Evolutionary conservation across 371 early-diverging fungal species (phyloP).

Genomic region (Rhizopus sp.): DNA sequence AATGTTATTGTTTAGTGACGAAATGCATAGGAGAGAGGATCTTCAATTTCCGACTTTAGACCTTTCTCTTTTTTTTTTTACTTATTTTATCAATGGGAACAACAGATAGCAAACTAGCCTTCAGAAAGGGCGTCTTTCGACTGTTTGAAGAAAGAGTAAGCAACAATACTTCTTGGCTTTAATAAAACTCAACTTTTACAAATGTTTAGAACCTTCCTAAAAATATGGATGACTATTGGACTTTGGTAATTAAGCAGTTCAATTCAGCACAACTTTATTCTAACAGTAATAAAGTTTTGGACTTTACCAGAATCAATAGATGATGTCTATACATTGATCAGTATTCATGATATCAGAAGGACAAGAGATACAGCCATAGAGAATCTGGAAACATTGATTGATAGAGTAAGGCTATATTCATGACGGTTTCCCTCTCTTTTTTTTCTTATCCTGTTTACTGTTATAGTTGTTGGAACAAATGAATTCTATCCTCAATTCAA

Average conservation of each 20-base stretch:
- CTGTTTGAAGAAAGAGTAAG: constrained; percentile 79
- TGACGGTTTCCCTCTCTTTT: too few relatives aligned
- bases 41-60: background rate
- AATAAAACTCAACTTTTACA: background rate
- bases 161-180: background rate
- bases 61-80: too few relatives aligned
- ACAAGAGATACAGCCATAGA: constrained; percentile 73
- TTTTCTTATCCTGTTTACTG: too few relatives aligned
- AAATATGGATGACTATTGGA: constrained; percentile 75
- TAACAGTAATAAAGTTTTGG: constrained; percentile 61
- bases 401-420: constrained; percentile 48
- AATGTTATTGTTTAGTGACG: too few relatives aligned
- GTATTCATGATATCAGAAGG: constrained; percentile 80
- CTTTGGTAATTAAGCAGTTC: constrained; percentile 24
- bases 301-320: constrained; percentile 79
- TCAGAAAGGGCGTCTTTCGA: constrained; percentile 83
- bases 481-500: constrained; percentile 42
- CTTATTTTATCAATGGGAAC: constrained; percentile 70
- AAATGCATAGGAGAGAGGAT: background rate
- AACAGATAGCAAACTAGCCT: constrained; percentile 84
- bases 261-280: background rate
- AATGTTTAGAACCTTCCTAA: constrained; percentile 59
- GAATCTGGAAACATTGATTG: constrained; percentile 73
- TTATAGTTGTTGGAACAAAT: constrained; percentile 48
- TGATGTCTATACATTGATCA: constrained; percentile 84